Conservation (phyloP, 2,329 filamentous ascomycete species). For the Colletotrichum lindemuthianum region DNA sequence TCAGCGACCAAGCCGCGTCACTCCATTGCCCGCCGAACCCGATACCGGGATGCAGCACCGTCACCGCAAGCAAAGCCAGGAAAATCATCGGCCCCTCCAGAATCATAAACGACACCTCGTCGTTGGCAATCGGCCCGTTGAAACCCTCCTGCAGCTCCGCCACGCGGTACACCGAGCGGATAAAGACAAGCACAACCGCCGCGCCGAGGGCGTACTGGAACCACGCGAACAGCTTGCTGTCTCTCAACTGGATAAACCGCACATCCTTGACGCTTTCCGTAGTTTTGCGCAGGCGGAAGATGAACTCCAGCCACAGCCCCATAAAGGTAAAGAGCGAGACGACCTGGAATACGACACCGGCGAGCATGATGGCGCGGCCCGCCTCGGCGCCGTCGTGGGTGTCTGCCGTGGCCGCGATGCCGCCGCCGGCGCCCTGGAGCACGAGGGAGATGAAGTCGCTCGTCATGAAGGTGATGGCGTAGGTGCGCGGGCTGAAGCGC, state of each 20-base stretch:
- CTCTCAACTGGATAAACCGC: too few species aligned
- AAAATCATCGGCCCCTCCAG: slow-evolving; percentile 54
- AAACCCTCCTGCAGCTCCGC: slow-evolving; percentile 68
- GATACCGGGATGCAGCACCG: slow-evolving; percentile 44
- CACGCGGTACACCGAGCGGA: slow-evolving; percentile 66
- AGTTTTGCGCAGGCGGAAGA: neutral
- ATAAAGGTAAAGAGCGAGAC: neutral
- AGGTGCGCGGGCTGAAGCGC: slow-evolving; percentile 40
- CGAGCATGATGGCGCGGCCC: neutral
- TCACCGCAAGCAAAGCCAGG: slow-evolving; percentile 42
- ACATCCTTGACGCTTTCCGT: slow-evolving; percentile 35
- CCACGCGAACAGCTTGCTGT: too few species aligned
- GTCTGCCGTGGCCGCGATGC: slow-evolving; percentile 57
- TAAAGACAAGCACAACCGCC: slow-evolving; percentile 64
- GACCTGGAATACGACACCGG: slow-evolving; percentile 1
- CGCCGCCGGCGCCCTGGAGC: slow-evolving; percentile 56
- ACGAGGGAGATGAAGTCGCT: slow-evolving; percentile 66
- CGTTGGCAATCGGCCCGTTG: slow-evolving; percentile 56
- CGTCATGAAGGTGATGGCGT: slow-evolving; percentile 67
- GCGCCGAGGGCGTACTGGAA: slow-evolving; percentile 39
- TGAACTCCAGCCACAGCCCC: neutral
- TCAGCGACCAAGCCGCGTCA: neutral
- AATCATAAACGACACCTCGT: slow-evolving; percentile 56
- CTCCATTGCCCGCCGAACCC: slow-evolving; percentile 27
- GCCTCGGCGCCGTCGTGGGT: slow-evolving; percentile 45